Percentiles rank a stretch among this genome's conserved stretches.
Evolutionary conservation across 2,329 filamentous ascomycete species (phyloP).

Genomic region (Teratosphaeria nubilosa): DNA sequence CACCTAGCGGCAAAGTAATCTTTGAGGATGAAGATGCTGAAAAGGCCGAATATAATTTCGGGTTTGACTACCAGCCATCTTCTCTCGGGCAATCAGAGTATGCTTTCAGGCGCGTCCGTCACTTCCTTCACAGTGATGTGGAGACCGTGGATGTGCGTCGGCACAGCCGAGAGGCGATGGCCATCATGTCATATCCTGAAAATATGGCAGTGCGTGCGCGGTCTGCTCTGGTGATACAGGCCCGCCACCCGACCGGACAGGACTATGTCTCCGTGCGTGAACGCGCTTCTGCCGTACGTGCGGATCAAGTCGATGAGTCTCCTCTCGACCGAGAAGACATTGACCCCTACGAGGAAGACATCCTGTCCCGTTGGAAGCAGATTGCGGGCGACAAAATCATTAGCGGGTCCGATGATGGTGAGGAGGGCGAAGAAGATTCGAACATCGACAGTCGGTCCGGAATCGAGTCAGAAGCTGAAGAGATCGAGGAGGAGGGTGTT

Average conservation of each 20-base stretch:
- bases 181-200: slow-evolving; percentile 23
- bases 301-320: background rate
- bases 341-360: background rate
- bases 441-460: slow-evolving; percentile 15
- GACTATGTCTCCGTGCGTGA: slow-evolving; percentile 19
- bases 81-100: slow-evolving; percentile 16
- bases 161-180: slow-evolving; percentile 15
- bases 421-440: background rate
- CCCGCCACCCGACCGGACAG: slow-evolving; percentile 2
- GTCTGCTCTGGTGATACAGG: slow-evolving; percentile 25
- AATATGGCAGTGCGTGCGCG: slow-evolving; percentile 9
- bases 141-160: slow-evolving; percentile 11
- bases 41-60: slow-evolving; percentile 11
- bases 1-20: slow-evolving; percentile 5
- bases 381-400: background rate
- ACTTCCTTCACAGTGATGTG: slow-evolving; percentile 15
- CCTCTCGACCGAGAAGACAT: background rate
- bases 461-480: slow-evolving; percentile 33
- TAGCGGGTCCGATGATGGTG: slow-evolving; percentile 21
- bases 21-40: slow-evolving; percentile 8
- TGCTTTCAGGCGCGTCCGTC: slow-evolving; percentile 18
- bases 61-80: slow-evolving; percentile 10
- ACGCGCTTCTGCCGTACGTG: slow-evolving; percentile 11
- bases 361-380: background rate
- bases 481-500: slow-evolving; percentile 36